phyloP scores from a whole-genome alignment of 805 yeast genomes.

The Myxozyma melibiosi region DNA sequence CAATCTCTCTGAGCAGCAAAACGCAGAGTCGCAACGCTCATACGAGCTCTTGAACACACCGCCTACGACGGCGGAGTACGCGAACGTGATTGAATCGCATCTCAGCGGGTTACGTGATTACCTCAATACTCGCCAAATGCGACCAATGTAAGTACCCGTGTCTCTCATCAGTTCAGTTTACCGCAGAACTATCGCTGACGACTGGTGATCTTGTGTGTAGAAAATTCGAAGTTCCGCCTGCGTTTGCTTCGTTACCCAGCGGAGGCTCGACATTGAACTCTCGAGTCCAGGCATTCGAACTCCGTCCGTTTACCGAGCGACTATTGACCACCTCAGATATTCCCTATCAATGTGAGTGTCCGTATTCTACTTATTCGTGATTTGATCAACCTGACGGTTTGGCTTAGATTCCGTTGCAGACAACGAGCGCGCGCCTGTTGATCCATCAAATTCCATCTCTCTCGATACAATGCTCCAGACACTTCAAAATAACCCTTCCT shows the following conservation, averaged over 20 bases:
- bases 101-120: conserved; percentile 14
- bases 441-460: background rate
- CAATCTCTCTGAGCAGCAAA: conserved; percentile 21
- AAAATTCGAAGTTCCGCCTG: conserved; percentile 12
- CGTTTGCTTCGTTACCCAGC: conserved; percentile 13
- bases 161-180: too few species aligned
- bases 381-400: background rate
- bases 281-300: conserved; percentile 4
- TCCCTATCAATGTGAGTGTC: conserved; percentile 14
- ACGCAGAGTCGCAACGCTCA: conserved; percentile 9
- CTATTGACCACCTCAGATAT: conserved; percentile 20
- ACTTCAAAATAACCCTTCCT: background rate
- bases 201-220: background rate
- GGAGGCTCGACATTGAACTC: conserved; percentile 1
- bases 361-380: background rate
- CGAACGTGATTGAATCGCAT: conserved; percentile 14
- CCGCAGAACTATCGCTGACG: background rate
- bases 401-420: conserved; percentile 3
- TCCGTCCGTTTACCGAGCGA: conserved; percentile 16
- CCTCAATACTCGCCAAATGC: conserved; percentile 13
- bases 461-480: conserved; percentile 10
- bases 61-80: conserved; percentile 2
- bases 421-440: background rate
- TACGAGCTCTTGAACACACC: conserved; percentile 14
- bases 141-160: conserved; percentile 25